phyloP scores from a whole-genome alignment of 305 asterid genomes.

The Solanum hybrid region DNA sequence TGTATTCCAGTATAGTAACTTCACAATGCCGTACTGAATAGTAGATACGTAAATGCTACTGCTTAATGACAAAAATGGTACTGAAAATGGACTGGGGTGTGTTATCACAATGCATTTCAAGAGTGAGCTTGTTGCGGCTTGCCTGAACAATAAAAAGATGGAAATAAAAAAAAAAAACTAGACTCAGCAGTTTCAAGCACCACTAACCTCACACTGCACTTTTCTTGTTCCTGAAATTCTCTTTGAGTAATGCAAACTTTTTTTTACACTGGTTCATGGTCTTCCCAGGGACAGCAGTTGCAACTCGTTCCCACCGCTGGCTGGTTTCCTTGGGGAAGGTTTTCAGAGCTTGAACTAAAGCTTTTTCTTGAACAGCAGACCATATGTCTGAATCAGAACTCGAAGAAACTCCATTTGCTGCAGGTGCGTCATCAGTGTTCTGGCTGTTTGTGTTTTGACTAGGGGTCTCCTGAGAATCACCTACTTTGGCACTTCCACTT shows the following conservation, averaged over 20 bases:
- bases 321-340: slow-evolving; percentile 71
- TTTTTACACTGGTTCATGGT: slow-evolving; percentile 63
- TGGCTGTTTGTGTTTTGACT: slow-evolving; percentile 24
- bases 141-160: neutral
- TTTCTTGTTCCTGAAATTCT: slow-evolving; percentile 84
- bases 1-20: neutral
- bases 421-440: slow-evolving; percentile 20
- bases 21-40: slow-evolving; percentile 8
- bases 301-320: slow-evolving; percentile 88
- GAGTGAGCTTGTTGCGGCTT: neutral
- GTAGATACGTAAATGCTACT: slow-evolving; percentile 5
- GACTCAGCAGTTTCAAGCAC: neutral
- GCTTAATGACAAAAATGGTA: slow-evolving; percentile 6
- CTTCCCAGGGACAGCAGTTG: slow-evolving; percentile 87
- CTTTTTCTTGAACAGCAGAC: slow-evolving; percentile 82
- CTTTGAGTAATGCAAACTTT: slow-evolving; percentile 57
- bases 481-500: slow-evolving; percentile 14
- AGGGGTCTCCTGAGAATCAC: slow-evolving; percentile 22
- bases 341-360: slow-evolving; percentile 79
- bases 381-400: slow-evolving; percentile 57
- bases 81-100: neutral
- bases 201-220: slow-evolving; percentile 16
- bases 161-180: neutral
- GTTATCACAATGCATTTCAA: neutral
- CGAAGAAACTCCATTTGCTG: slow-evolving; percentile 33